These are phyloP conservation scores for Conringia planisiliqua DNA, from an alignment of 345 rosid species.

Conservation along the genomic window DNA sequence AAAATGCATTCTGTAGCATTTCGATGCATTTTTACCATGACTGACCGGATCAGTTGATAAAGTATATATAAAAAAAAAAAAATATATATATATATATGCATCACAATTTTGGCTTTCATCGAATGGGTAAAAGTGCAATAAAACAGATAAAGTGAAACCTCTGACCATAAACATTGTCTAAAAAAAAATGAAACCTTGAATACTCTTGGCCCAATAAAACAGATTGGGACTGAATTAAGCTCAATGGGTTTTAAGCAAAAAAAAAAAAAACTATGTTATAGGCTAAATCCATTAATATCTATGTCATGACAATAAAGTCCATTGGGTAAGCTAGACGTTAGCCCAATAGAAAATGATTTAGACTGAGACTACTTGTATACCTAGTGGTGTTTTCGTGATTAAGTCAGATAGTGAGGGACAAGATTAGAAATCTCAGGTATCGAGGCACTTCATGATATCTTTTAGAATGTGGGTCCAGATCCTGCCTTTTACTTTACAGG, in stretches of 20 bases:
- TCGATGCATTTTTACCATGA: too few relatives aligned
- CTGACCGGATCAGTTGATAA: too few relatives aligned
- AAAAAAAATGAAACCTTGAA: not conserved
- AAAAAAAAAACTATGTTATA: not conserved
- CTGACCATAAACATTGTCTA: not conserved
- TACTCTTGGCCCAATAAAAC: not conserved
- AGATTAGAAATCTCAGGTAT: conserved; percentile 7
- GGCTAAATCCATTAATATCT: not conserved
- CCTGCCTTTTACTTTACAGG: conserved; percentile 29
- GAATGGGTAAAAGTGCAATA: too few relatives aligned
- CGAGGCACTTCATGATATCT: conserved; percentile 28
- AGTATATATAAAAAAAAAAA: too few relatives aligned
- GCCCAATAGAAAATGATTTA: not conserved
- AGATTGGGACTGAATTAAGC: not conserved
- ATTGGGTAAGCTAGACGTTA: not conserved
- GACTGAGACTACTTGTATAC: not conserved
- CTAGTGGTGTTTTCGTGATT: conserved; percentile 6
- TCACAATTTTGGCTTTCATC: too few relatives aligned
- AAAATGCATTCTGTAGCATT: too few relatives aligned
- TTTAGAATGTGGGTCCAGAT: conserved; percentile 27
- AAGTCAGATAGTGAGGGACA: not conserved
- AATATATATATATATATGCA: too few relatives aligned
- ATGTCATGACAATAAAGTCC: not conserved
- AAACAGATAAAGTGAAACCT: too few relatives aligned
- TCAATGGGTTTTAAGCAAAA: not conserved